Base-by-base conservation (phyloP, 768 basidiomycete genomes). In the Mycena vulgaris region DNA sequence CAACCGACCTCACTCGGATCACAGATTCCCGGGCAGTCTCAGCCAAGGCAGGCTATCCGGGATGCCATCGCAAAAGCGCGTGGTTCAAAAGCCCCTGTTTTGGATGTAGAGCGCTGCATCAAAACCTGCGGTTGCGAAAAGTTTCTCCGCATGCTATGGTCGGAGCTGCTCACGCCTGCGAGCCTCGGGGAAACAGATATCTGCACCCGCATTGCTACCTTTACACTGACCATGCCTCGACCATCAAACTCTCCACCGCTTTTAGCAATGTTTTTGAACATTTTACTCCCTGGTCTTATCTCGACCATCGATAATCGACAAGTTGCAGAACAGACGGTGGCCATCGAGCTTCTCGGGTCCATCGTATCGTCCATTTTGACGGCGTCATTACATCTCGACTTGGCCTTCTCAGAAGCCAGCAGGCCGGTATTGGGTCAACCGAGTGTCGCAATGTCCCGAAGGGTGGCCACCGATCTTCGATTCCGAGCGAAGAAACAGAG, bases 131-230 rank as follows among this genome's bases (percentile, higher is more conserved):
- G 89, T 5, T 89, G 92, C 5, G 85, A 87, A 10, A 85, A 87
- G 67, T 94, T 95, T 74, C 84, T 95, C 39, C 79, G 85, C 28
- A 75, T 88, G 1, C 82, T 95, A n/a, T 95, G 94, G 93, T 81
- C 83, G 17, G 92, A 94, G 75, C 79, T 94, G 35, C 79, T 83
- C 33, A 77, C 81, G 27, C 82, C 88, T 3, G 88, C 90, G 23
- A 87, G 81, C 69, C 82, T 88, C 10, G 89, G 90, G 35, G 89
- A 90, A 67, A 83, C 88, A 48, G 93, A 94, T 67, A 85, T 84
- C 21, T 89, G 89, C 76, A 85, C 89, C 61, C 87, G 92, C 47
- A 80, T 95, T 30, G 88, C 89, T 53, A 92, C 91, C 0, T 93
- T 90, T 77, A 86, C 90, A 42, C 84, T 95, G 42, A 87, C 90